Evolutionary conservation across 169 alveolate species (phyloP), one percentile per base, ranked within the genome.

Genomic region (Plasmodium coatneyi): DNA sequence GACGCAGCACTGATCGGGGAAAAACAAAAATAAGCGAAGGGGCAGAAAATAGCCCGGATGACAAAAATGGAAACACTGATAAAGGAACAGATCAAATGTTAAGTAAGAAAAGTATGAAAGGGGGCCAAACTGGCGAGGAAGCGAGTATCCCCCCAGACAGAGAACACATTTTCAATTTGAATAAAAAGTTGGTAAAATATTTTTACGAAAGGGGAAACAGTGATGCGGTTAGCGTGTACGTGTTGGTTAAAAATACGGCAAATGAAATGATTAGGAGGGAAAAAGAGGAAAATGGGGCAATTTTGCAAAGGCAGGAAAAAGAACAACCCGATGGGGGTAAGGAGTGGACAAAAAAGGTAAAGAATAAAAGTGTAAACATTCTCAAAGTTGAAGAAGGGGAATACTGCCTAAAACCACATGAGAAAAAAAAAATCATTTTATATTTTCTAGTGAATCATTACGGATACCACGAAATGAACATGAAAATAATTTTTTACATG

Each of bases 371-470:
- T 25, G 19, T 60, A 14, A 30, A 49, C 16, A 36, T 84, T 87
- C 32, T 76, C 16, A 87, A 87, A 87, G 80, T 28, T 6, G 89
- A 87, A 79, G 49, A 60, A 41, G 89, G 72, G 1, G 82, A 56
- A 36, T 79, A 87, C 49, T 78, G 80, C 71, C 36, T 87, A 60
- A 60, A 10, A 32, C 93, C 93, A 30, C 82, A 87, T 52, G 93
- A 87, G 34, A 87, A 76, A 79, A 87, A 79, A 49, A 87, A 87
- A 78, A 87, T 87, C 19, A 30, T 36, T 78, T 49, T 87, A 6
- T 87, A 78, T 71, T 87, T 87, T 60, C 80, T 87, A 78, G 89
- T 87, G 71, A 87, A 87, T 43, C 80, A 78, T 60, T 87, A 87
- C 39, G 93, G 93, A 30, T 87, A 87, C 80, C 89, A 87, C 70